Evolutionary conservation across 108 stramenopile genomes (phyloP), one percentile per base, ranked within the genome.

Genomic region (Cylindrotheca fusiformis): DNA sequence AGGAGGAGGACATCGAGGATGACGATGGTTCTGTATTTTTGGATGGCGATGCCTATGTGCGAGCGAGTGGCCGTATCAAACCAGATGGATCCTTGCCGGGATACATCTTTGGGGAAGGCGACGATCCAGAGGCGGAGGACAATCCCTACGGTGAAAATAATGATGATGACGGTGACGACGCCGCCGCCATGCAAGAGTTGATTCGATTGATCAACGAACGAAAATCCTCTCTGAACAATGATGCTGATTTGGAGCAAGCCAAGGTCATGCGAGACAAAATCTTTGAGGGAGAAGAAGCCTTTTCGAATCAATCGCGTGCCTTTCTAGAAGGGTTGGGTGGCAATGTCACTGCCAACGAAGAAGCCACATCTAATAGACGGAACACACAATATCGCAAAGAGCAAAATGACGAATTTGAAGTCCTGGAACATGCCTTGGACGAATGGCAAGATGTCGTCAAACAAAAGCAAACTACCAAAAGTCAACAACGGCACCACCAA

Each of bases 21-120:
- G 58, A 58, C 32, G 58, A 58, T 41, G 58, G 44, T 55, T 4
- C 21, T 55, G 50, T 55, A 12, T 55, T 55, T 55, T 27, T 55
- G 21, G 54, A 55, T 20, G 54, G 31, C 10, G 54, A 55, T 4
- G n/a, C 25, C 4, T 55, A 55, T 55, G 14, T 55, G 25, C 21
- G 21, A 4, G n/a, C n/a, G n/a, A n/a, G n/a, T n/a, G n/a, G n/a
- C n/a, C 31, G 31, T 55, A 30, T 29, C 54, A 55, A 26, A 5
- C 8, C 31, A 29, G 25, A 55, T 14, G 44, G 44, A 12, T 8
- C 12, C 44, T 14, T 12, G 14, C 12, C 14, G 44, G 44, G 14
- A 12, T 44, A 12, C 44, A 44, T 44, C 44, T 19, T 22, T 51
- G 4, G 10, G 5, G 20, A 51, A 5, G 50, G n/a, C n/a, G 5